Evolutionary conservation across 257 asterid species (phyloP), one percentile per base, ranked within the genome.

Genomic region (Linderniella brevidens): DNA sequence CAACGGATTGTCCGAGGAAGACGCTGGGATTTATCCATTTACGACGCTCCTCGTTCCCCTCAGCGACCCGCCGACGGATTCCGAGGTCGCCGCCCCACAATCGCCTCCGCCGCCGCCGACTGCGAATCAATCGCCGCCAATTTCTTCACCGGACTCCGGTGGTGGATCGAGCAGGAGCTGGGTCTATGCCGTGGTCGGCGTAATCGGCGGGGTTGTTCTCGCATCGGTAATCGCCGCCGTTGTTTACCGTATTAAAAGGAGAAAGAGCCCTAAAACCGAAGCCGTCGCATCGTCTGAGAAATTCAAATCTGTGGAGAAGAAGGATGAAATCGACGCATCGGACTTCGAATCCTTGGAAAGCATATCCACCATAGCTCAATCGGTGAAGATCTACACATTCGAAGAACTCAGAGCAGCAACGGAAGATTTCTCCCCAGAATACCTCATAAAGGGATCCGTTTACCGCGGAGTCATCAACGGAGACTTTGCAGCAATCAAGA

Each of bases 401-500:
- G 56, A 69, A 40, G 87, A 84, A 54, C 68, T 88, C 3, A 69
- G 53, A 65, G 37, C 59, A 1, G 90, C 93, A 5, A 84, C 98
- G 0, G 60, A 75, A 9, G 69, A 81, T 66, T 84, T 88, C 61
- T 63, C 78, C 53, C 67, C 82, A 8, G 19, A 45, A 8, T 67
- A 60, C 48, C 46, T 35, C 74, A 76, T 88, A 36, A 66, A 67
- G 48, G 92, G 94, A 0, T 80, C 93, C 0, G 93, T 81, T 41
- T 85, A 88, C 65, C 73, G 85, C 6, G 98, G 82, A 14, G 61
- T 58, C 1, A 65, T 88, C 13, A 81, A 78, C 15, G 94, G 94
- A 9, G 98, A 88, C 57, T 54, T 66, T 13, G 98, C 98, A 0
- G 98, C 98, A 0, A 68, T 90, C 61, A 85, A 90, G 78, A 84